These are phyloP conservation scores for Leccinum fallax DNA, from an alignment of 1,284 basidiomycete genomes.

Conservation along the genomic window DNA sequence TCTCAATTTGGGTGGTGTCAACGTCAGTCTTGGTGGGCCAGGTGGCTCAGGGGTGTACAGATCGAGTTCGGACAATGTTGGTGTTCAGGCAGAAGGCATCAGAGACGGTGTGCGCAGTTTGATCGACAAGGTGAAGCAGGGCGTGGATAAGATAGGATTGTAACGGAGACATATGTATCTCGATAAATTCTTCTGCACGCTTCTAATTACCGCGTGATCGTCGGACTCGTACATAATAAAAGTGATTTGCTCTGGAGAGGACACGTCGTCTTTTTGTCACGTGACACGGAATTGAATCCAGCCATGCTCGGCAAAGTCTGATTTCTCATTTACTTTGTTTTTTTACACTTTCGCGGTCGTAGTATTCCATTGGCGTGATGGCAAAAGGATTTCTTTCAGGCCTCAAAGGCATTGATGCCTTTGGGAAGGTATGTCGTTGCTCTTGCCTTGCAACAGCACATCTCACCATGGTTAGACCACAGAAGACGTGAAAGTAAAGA, in stretches of 20 bases:
- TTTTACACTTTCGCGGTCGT: constrained; percentile 34
- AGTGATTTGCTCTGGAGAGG: constrained; percentile 2
- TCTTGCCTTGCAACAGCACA: constrained; percentile 6
- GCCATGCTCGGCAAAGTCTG: neutral
- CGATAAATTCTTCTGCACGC: neutral
- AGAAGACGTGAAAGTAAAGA: constrained; percentile 98
- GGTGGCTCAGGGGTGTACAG: constrained; percentile 83
- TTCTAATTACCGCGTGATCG: neutral
- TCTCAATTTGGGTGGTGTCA: constrained; percentile 88
- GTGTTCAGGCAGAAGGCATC: constrained; percentile 80
- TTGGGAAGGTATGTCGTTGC: constrained; percentile 80
- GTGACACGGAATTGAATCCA: constrained; percentile 13
- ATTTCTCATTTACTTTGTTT: constrained; percentile 15
- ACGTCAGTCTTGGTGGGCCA: constrained; percentile 86
- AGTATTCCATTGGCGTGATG: constrained; percentile 47
- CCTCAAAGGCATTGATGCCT: constrained; percentile 91
- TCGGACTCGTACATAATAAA: neutral
- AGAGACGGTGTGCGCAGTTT: constrained; percentile 85
- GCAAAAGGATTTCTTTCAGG: constrained; percentile 74
- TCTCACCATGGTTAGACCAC: constrained; percentile 67
- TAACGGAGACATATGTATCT: constrained; percentile 30
- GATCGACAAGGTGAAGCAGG: constrained; percentile 86
- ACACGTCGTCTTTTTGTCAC: constrained; percentile 32
- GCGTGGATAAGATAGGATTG: constrained; percentile 76
- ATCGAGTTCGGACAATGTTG: constrained; percentile 68